phyloP scores from a whole-genome alignment of 345 rosid genomes.

The Eucalyptus tenuipes region DNA sequence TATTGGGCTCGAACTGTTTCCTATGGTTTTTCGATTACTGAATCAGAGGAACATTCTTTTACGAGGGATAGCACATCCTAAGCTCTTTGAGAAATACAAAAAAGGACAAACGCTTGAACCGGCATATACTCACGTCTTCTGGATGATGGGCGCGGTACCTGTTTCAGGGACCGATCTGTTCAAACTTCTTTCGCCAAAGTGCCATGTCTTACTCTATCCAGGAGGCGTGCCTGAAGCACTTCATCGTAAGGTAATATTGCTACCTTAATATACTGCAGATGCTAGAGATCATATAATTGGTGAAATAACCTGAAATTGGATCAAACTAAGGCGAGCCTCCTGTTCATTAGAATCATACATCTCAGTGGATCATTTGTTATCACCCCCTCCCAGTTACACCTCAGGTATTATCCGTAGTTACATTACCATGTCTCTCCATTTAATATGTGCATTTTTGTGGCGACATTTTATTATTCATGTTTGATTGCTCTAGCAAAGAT shows the following conservation, averaged over 20 bases:
- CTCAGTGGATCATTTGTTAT: background rate
- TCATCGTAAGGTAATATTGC: slow-evolving; percentile 51
- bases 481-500: background rate
- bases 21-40: slow-evolving; percentile 23
- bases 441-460: background rate
- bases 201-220: slow-evolving; percentile 68
- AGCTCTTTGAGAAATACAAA: slow-evolving; percentile 13
- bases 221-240: slow-evolving; percentile 80
- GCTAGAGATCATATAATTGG: background rate
- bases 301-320: too few species aligned
- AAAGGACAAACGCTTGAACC: slow-evolving; percentile 16
- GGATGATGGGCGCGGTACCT: slow-evolving; percentile 61
- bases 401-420: too few species aligned
- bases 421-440: too few species aligned
- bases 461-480: background rate
- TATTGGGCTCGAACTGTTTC: slow-evolving; percentile 47
- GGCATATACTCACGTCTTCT: slow-evolving; percentile 9
- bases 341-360: too few species aligned
- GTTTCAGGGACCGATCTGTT: slow-evolving; percentile 41
- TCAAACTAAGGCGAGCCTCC: too few species aligned
- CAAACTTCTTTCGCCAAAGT: slow-evolving; percentile 44
- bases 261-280: background rate
- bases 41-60: slow-evolving; percentile 42
- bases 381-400: background rate
- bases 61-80: slow-evolving; percentile 63